Percentiles rank a stretch among this genome's conserved stretches.
Evolutionary conservation across 306 rosid species (phyloP).

Genomic region (Purshia tridentata): DNA sequence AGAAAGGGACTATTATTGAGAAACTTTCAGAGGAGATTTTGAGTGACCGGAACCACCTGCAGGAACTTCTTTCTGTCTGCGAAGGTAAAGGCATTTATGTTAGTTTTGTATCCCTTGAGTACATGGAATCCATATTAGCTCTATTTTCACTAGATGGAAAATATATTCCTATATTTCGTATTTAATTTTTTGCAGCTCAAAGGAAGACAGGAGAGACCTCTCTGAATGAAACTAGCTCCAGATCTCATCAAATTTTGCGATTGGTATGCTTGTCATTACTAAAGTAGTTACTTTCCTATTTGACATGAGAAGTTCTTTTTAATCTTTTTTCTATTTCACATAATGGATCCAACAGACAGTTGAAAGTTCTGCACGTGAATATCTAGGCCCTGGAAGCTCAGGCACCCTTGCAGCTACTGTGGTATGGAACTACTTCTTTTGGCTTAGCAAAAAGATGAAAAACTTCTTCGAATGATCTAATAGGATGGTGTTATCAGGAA

Average conservation of each 20-base stretch:
- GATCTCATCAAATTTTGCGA: constrained; percentile 95
- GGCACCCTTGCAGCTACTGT: constrained; percentile 66
- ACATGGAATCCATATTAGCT: constrained; percentile 14
- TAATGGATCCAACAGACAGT: constrained; percentile 58
- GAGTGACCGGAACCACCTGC: constrained; percentile 55
- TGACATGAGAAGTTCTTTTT: neutral
- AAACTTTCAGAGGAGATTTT: constrained; percentile 75
- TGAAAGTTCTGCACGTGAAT: constrained; percentile 64
- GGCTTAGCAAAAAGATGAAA: neutral
- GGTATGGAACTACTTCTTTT: constrained; percentile 46
- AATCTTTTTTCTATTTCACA: neutral
- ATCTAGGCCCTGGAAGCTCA: constrained; percentile 35
- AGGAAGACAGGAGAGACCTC: constrained; percentile 92
- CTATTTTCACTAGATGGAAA: neutral
- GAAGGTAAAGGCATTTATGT: constrained; percentile 47
- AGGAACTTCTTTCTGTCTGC: constrained; percentile 61
- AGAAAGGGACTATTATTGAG: constrained; percentile 87
- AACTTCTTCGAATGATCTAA: neutral
- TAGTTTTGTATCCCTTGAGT: neutral
- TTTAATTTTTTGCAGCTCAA: constrained; percentile 51
- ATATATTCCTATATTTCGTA: neutral
- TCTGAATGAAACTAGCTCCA: constrained; percentile 84
- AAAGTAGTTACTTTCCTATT: neutral
- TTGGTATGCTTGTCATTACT: constrained; percentile 49
- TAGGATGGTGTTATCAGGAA: neutral